Conservation (phyloP, 2,329 filamentous ascomycete genomes). For the Amauroascus niger region DNA sequence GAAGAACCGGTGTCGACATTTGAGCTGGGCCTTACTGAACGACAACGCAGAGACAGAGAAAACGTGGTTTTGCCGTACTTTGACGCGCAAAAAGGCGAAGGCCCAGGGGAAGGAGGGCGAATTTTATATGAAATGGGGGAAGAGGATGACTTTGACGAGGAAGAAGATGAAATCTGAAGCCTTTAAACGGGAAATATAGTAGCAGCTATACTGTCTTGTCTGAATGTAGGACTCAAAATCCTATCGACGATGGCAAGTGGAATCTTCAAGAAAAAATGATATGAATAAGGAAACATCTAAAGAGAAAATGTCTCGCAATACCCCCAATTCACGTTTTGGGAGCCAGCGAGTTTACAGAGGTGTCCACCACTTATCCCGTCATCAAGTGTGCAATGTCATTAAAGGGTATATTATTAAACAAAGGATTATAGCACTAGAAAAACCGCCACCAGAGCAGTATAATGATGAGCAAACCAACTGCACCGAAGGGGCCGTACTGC, state of each 20-base stretch:
- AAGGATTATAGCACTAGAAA: slow-evolving; percentile 49
- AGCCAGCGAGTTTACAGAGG: background rate
- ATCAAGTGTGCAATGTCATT: slow-evolving; percentile 1
- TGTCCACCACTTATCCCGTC: background rate
- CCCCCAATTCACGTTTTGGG: background rate
- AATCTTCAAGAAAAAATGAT: background rate
- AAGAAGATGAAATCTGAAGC: slow-evolving; percentile 75
- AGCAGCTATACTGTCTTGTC: background rate
- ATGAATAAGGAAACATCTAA: background rate
- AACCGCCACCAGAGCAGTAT: slow-evolving; percentile 89
- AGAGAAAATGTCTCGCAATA: background rate
- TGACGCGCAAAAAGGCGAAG: slow-evolving; percentile 71
- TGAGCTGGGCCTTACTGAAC: slow-evolving; percentile 75
- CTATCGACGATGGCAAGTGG: background rate
- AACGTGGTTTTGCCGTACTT: slow-evolving; percentile 91
- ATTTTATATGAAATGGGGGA: slow-evolving; percentile 95
- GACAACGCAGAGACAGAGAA: slow-evolving; percentile 76
- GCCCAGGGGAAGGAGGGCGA: slow-evolving; percentile 71
- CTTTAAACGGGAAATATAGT: background rate
- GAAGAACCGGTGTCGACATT: slow-evolving; percentile 67
- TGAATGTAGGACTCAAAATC: background rate
- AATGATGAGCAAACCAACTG: slow-evolving; percentile 68
- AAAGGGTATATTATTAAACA: slow-evolving; percentile 4
- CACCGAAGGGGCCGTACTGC: slow-evolving; percentile 79
- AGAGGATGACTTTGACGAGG: slow-evolving; percentile 94